A percentile compares a stretch with the other conserved stretches of the same genome.
Conservation (phyloP, 2,329 filamentous ascomycete genomes). For the Alternaria brassicae region DNA sequence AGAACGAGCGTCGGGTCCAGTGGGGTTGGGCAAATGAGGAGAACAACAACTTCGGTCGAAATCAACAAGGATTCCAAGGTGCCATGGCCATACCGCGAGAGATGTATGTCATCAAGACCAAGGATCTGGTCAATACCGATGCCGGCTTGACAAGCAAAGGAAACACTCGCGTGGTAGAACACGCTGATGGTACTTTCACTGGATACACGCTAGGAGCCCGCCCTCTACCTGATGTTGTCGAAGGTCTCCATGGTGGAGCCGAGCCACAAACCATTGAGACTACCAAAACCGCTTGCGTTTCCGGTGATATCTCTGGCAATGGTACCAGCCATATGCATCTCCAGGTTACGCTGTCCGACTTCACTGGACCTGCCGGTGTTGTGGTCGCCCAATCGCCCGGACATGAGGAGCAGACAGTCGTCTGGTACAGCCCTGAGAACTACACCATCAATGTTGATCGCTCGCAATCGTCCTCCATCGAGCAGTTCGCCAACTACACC, state of each 20-base stretch:
- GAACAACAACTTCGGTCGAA: conserved; percentile 51
- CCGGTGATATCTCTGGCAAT: conserved; percentile 34
- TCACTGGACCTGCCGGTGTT: conserved; percentile 53
- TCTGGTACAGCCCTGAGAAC: conserved; percentile 56
- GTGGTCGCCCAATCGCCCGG: conserved; percentile 54
- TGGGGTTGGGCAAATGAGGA: conserved; percentile 58
- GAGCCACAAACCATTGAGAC: conserved; percentile 33
- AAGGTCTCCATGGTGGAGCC: conserved; percentile 44
- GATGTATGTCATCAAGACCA: conserved; percentile 56
- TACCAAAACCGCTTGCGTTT: conserved; percentile 18
- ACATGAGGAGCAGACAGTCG: conserved; percentile 54
- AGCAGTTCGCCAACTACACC: conserved; percentile 53
- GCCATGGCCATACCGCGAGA: conserved; percentile 54
- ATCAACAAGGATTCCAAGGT: conserved; percentile 56
- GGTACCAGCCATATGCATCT: conserved; percentile 53
- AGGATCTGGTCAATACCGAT: conserved; percentile 48
- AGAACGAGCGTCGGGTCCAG: conserved; percentile 57
- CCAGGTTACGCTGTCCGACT: conserved; percentile 49
- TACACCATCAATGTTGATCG: conserved; percentile 57
- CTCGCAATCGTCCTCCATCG: conserved; percentile 52
- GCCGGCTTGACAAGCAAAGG: conserved; percentile 45
- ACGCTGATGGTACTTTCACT: conserved; percentile 50
- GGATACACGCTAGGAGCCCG: conserved; percentile 55
- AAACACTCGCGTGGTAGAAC: conserved; percentile 46
- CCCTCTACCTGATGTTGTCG: conserved; percentile 55